Evolutionary conservation across 441 rosid genomes (phyloP).

Genomic region (Pelargonium citronellum): DNA sequence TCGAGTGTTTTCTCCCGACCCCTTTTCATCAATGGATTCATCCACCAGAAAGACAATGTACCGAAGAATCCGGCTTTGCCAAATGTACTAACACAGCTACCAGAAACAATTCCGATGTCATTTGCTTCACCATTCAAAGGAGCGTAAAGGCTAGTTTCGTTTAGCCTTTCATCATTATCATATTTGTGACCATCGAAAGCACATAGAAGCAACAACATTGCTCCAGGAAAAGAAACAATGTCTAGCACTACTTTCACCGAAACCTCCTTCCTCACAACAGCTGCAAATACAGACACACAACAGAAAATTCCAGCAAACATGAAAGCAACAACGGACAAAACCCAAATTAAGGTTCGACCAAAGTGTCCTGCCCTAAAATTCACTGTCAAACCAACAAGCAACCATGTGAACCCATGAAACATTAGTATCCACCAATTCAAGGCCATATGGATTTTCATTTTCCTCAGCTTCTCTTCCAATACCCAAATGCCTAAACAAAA

Average conservation of each 20-base stretch:
- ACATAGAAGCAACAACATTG: slow-evolving; percentile 47
- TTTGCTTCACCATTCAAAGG: slow-evolving; percentile 46
- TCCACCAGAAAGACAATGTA: slow-evolving; percentile 81
- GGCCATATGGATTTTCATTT: slow-evolving; percentile 23
- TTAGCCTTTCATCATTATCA: too few relatives aligned
- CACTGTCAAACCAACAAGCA: slow-evolving; percentile 40
- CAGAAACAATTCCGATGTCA: slow-evolving; percentile 11
- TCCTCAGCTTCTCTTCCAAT: slow-evolving; percentile 52
- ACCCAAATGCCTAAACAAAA: slow-evolving; percentile 49
- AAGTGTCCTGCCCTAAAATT: slow-evolving; percentile 39
- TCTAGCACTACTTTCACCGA: slow-evolving; percentile 36
- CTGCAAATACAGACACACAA: slow-evolving; percentile 38
- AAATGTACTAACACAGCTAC: slow-evolving; percentile 37
- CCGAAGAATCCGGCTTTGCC: slow-evolving; percentile 60
- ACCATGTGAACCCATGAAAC: slow-evolving; percentile 67
- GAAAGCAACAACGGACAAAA: slow-evolving; percentile 48
- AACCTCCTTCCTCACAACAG: slow-evolving; percentile 25
- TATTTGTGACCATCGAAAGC: slow-evolving; percentile 23
- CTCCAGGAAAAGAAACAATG: slow-evolving; percentile 56
- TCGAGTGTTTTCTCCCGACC: slow-evolving; percentile 65
- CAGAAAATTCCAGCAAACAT: slow-evolving; percentile 45
- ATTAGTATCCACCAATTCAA: slow-evolving; percentile 41
- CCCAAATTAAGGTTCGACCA: background rate
- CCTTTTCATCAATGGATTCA: slow-evolving; percentile 66
- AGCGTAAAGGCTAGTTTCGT: slow-evolving; percentile 30